These are phyloP conservation scores for Butyriboletus loyo DNA, from an alignment of 768 basidiomycete genomes.

Conservation along the genomic window DNA sequence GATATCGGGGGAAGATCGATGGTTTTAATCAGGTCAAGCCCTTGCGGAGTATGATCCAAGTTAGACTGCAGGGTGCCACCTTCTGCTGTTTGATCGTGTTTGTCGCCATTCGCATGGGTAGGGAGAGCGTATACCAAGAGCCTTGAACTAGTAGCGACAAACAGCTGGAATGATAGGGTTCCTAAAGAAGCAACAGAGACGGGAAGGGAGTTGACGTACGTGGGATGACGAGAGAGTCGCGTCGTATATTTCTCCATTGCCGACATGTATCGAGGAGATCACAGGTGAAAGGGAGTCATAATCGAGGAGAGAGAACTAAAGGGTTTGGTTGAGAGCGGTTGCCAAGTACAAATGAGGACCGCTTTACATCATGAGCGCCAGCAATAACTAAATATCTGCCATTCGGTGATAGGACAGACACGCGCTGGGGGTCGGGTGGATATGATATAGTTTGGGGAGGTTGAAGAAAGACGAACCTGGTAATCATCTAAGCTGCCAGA, in stretches of 20 bases:
- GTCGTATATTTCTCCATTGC: slow-evolving; percentile 84
- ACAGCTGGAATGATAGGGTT: slow-evolving; percentile 42
- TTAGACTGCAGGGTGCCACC: slow-evolving; percentile 33
- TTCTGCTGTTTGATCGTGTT: not conserved
- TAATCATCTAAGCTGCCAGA: slow-evolving; percentile 69
- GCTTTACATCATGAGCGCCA: slow-evolving; percentile 65
- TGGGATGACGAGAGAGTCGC: slow-evolving; percentile 68
- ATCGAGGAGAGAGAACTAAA: slow-evolving; percentile 60
- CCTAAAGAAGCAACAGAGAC: not conserved
- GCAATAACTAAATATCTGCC: slow-evolving; percentile 64
- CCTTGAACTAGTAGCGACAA: slow-evolving; percentile 62
- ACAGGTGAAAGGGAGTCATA: slow-evolving; percentile 56
- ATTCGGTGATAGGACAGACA: slow-evolving; percentile 77
- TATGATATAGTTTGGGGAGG: not conserved
- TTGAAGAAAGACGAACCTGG: slow-evolving; percentile 56
- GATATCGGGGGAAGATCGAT: slow-evolving; percentile 53
- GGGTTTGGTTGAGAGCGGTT: slow-evolving; percentile 10
- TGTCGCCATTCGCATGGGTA: slow-evolving; percentile 1
- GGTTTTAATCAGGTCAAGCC: slow-evolving; percentile 45
- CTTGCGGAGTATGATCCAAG: slow-evolving; percentile 2
- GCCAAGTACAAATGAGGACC: slow-evolving; percentile 15
- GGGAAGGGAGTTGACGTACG: slow-evolving; percentile 37
- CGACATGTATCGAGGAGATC: slow-evolving; percentile 46
- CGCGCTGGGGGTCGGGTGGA: slow-evolving; percentile 51
- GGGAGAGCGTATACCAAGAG: slow-evolving; percentile 64